phyloP scores from a whole-genome alignment of 1,284 basidiomycete genomes.

The Waitea zeae region DNA sequence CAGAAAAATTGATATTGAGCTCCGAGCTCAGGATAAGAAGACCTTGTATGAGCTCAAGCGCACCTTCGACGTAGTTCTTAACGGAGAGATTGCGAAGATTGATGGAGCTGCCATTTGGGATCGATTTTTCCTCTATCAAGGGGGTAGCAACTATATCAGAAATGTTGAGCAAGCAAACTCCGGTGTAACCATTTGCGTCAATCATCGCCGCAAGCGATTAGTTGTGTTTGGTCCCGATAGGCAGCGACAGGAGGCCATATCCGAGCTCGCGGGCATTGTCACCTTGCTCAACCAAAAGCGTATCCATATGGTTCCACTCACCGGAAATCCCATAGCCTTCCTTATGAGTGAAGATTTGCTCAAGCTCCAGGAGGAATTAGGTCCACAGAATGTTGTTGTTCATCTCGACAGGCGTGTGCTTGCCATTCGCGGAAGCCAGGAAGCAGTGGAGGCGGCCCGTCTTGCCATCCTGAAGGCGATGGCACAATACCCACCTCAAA shows the following conservation, averaged over 20 bases:
- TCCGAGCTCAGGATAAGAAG: conserved; percentile 21
- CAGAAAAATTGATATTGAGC: background rate
- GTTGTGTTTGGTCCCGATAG: conserved; percentile 29
- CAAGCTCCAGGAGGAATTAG: conserved; percentile 19
- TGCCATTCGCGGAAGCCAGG: conserved; percentile 18
- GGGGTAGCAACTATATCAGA: conserved; percentile 26
- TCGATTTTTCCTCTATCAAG: conserved; percentile 26
- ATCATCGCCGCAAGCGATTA: conserved; percentile 24
- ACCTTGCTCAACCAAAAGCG: conserved; percentile 20
- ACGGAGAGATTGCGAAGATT: conserved; percentile 34
- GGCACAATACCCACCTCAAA: conserved; percentile 12
- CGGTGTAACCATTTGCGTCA: conserved; percentile 23
- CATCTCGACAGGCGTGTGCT: conserved; percentile 14
- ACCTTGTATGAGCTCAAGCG: conserved; percentile 33
- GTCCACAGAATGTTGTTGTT: conserved; percentile 20
- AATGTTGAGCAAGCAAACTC: conserved; percentile 19
- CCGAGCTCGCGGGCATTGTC: conserved; percentile 27
- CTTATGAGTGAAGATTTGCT: conserved; percentile 25
- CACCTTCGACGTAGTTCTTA: conserved; percentile 37
- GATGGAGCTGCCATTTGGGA: conserved; percentile 43
- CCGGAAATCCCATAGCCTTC: conserved; percentile 22
- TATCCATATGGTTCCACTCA: conserved; percentile 24
- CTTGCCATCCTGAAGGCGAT: conserved; percentile 19
- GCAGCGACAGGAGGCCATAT: conserved; percentile 20
- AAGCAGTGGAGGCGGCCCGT: conserved; percentile 18